A percentile compares a stretch with the other conserved stretches of the same genome.
Conservation (phyloP, 2,329 filamentous ascomycete genomes). For the Phyllosticta ampelicida region DNA sequence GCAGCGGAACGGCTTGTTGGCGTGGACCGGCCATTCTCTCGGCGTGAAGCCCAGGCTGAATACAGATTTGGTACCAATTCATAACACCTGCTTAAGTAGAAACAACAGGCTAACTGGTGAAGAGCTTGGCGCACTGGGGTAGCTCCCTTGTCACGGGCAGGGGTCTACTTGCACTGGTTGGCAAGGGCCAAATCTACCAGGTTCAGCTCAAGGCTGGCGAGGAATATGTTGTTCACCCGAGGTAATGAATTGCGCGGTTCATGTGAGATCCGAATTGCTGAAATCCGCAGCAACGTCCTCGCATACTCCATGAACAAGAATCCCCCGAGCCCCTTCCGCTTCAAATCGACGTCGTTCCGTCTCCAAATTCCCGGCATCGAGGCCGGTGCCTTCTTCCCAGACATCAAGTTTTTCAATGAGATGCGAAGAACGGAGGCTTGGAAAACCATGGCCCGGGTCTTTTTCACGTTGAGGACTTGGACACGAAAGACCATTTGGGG, state of each 20-base stretch:
- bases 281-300: slow-evolving; percentile 58
- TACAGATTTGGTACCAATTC: slow-evolving; percentile 48
- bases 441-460: slow-evolving; percentile 52
- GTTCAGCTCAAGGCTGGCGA: slow-evolving; percentile 72
- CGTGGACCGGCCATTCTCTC: slow-evolving; percentile 90
- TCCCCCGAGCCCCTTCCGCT: slow-evolving; percentile 72
- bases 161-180: slow-evolving; percentile 73
- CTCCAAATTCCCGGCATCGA: slow-evolving; percentile 67
- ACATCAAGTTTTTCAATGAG: slow-evolving; percentile 57
- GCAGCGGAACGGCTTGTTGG: slow-evolving; percentile 78
- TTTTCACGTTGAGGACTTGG: slow-evolving; percentile 64
- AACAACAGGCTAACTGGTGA: slow-evolving; percentile 27
- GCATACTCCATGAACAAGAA: slow-evolving; percentile 72
- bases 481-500: slow-evolving; percentile 81
- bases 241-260: slow-evolving; percentile 26
- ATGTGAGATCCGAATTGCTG: background rate
- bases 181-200: slow-evolving; percentile 82
- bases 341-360: slow-evolving; percentile 63
- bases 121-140: slow-evolving; percentile 78
- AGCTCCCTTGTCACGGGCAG: slow-evolving; percentile 80
- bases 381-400: slow-evolving; percentile 53
- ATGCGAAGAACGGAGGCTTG: slow-evolving; percentile 64
- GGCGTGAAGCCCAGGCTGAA: slow-evolving; percentile 66
- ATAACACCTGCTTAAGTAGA: background rate
- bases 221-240: slow-evolving; percentile 81